A percentile compares a stretch with the other conserved stretches of the same genome.
phyloP scores from a whole-genome alignment of 345 rosid species.

The Dipteronia dyeriana region DNA sequence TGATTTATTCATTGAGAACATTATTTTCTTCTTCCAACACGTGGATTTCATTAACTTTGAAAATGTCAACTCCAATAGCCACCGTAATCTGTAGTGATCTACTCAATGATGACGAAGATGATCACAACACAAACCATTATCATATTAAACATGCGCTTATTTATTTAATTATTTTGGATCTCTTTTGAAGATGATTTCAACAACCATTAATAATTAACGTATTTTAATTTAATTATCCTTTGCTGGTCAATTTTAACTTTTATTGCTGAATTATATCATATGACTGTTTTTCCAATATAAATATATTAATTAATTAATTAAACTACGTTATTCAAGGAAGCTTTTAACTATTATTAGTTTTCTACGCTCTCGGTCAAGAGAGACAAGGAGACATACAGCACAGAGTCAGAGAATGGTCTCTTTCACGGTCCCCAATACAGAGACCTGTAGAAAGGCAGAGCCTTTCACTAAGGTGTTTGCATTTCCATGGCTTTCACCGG shows the following conservation, averaged over 20 bases:
- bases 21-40: background rate
- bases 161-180: background rate
- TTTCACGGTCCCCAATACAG: slow-evolving; percentile 12
- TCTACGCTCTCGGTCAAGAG: background rate
- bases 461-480: slow-evolving; percentile 1
- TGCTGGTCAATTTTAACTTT: slow-evolving; percentile 11
- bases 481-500: background rate
- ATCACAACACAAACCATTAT: background rate
- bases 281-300: background rate
- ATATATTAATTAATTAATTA: background rate
- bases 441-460: background rate
- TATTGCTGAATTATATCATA: background rate
- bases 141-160: background rate
- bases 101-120: slow-evolving; percentile 19
- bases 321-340: background rate
- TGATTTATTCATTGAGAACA: background rate
- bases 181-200: background rate
- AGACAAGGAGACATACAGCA: background rate
- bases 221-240: background rate
- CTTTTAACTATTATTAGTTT: background rate
- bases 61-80: slow-evolving; percentile 27
- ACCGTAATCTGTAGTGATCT: slow-evolving; percentile 15
- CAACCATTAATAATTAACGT: background rate
- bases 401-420: background rate
- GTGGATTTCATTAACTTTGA: slow-evolving; percentile 26